These are phyloP conservation scores for Hypoxylon lenormandii DNA, from an alignment of 495 filamentous ascomycete species.

Conservation along the genomic window DNA sequence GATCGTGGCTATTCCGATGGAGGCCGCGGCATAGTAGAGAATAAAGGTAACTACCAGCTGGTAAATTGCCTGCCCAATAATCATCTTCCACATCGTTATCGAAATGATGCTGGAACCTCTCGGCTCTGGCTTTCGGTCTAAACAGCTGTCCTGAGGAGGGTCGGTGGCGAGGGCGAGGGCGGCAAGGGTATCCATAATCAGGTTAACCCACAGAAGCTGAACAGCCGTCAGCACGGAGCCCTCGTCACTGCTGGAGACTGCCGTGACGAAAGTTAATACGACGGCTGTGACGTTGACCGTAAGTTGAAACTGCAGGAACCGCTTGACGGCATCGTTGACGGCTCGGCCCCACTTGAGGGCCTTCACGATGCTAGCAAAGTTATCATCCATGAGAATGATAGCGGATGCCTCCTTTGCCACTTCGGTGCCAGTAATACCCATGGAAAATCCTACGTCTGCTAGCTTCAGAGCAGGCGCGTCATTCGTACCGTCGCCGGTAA, in stretches of 20 bases:
- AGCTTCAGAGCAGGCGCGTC: slow-evolving; percentile 87
- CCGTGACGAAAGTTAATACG: slow-evolving; percentile 81
- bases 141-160: slow-evolving; percentile 79
- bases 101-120: slow-evolving; percentile 82
- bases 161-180: slow-evolving; percentile 88
- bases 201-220: slow-evolving; percentile 89
- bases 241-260: slow-evolving; percentile 74
- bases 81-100: slow-evolving; percentile 96
- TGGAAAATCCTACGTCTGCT: slow-evolving; percentile 90
- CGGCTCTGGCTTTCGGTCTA: slow-evolving; percentile 85
- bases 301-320: slow-evolving; percentile 91
- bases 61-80: slow-evolving; percentile 84
- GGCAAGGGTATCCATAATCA: slow-evolving; percentile 94
- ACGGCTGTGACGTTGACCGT: slow-evolving; percentile 93
- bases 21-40: slow-evolving; percentile 76
- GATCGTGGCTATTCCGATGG: slow-evolving; percentile 68
- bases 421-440: slow-evolving; percentile 90
- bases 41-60: slow-evolving; percentile 82
- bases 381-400: slow-evolving; percentile 92
- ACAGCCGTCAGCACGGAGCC: slow-evolving; percentile 83
- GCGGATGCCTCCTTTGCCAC: slow-evolving; percentile 94
- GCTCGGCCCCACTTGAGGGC: slow-evolving; percentile 90
- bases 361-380: slow-evolving; percentile 87
- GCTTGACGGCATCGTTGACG: slow-evolving; percentile 90
- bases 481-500: slow-evolving; percentile 91